Base-by-base conservation (phyloP, 768 basidiomycete genomes). In the Suillus subluteus region DNA sequence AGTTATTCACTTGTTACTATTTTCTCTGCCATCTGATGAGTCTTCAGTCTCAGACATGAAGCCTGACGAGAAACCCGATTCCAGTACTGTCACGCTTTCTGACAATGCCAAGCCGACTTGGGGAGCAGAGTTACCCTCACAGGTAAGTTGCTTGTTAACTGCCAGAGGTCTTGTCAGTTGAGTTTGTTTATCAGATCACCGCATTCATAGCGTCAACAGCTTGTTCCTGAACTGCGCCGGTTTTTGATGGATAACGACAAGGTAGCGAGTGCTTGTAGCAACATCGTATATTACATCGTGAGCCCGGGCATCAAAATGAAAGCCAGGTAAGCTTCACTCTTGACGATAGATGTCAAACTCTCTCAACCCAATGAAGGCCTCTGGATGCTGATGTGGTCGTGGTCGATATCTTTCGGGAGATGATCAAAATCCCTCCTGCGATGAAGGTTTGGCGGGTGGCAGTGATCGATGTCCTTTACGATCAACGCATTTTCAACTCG, bases 241-340 rank as follows among this genome's bases (percentile, higher is more conserved):
- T 89, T 98, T 75, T 79, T 97, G 62, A 80, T 90, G 69, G 97
- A 99, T 68, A 86, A 87, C 44, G 97, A 99, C 78, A 94, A 89
- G 78, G 84, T 96, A 23, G 79, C 87, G 13, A 83, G 87, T n/a
- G 85, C 88, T 7, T 96, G 94, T 76, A 91, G 83, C 65, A 95
- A 92, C 71, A 88, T 99, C 52, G 83, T 93, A 21, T 92, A 95
- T 70, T 94, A 94, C 71, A 86, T 97, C 52, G 83, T 97, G 40
- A 87, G 83, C 48, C 94, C 96, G 1, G 87, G 90, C 1, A 82
- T 97, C 81, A 92, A 92, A 75, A 87, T 88, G 35, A 91, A 90
- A 73, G 77, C 88, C 43, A 90, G 86, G 94, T 94, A 71, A 65
- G 82, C 68, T 7, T 48, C 37, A 44, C 46, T 64, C 65, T 18